Percentiles rank a stretch among this genome's conserved stretches.
Conservation (phyloP, 805 yeast species). For the Kockiozyma suomiensis region DNA sequence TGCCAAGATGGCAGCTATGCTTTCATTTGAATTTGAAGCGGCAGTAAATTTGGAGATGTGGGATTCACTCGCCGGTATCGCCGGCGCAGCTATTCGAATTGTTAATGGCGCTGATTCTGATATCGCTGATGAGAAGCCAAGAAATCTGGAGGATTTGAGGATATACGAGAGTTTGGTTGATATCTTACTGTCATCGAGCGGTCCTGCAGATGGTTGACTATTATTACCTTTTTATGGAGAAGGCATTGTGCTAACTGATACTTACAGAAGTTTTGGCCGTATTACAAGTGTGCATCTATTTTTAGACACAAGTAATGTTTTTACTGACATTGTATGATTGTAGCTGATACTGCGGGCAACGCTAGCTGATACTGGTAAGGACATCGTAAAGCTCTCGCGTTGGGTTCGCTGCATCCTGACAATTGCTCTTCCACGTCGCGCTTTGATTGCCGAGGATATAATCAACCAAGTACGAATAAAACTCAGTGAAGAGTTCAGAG, state of each 20-base stretch:
- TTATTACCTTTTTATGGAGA: not conserved
- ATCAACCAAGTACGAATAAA: conserved; percentile 14
- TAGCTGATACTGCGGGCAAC: conserved; percentile 17
- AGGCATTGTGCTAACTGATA: not conserved
- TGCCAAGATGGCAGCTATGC: conserved; percentile 8
- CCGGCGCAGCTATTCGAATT: conserved; percentile 1
- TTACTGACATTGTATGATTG: not conserved
- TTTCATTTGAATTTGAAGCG: conserved; percentile 27
- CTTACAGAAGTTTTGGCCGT: conserved; percentile 13
- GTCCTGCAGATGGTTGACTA: conserved; percentile 19
- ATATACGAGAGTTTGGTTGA: conserved; percentile 23
- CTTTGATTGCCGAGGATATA: conserved; percentile 19
- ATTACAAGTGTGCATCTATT: conserved; percentile 5
- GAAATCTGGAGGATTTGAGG: not conserved
- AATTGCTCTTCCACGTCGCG: conserved; percentile 20
- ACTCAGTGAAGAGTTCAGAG: conserved; percentile 5
- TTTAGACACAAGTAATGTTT: not conserved
- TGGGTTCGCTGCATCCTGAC: conserved; percentile 25
- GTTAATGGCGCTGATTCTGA: not conserved
- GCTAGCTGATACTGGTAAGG: conserved; percentile 4
- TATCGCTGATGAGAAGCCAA: not conserved
- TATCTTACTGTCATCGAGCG: conserved; percentile 11
- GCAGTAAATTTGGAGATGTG: conserved; percentile 16
- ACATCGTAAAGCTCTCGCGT: conserved; percentile 20
- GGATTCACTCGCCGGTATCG: conserved; percentile 8